phyloP scores from a whole-genome alignment of 352 stramenopile species.

The Phytopythium oedochilum region DNA sequence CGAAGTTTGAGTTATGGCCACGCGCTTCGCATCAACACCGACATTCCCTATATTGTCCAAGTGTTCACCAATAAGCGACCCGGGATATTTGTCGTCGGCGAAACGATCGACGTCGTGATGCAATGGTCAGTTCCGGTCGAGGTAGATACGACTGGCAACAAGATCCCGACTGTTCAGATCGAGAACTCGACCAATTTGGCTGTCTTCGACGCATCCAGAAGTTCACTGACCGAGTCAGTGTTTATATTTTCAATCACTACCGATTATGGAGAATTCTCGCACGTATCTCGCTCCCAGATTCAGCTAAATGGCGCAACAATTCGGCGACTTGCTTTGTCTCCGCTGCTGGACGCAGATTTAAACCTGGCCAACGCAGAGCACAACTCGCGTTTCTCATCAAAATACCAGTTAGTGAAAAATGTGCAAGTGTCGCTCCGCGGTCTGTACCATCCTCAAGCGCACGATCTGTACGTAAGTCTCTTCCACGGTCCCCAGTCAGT shows the following conservation, averaged over 20 bases:
- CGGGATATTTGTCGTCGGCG: conserved; percentile 45
- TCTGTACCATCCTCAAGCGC: conserved; percentile 60
- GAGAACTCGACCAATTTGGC: conserved; percentile 31
- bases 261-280: conserved; percentile 32
- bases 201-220: conserved; percentile 33
- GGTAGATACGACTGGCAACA: conserved; percentile 25
- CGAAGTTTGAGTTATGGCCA: conserved; percentile 57
- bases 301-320: conserved; percentile 53
- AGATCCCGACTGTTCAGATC: conserved; percentile 30
- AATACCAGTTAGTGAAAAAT: conserved; percentile 50
- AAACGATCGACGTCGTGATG: conserved; percentile 60
- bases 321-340: conserved; percentile 21
- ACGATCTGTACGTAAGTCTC: conserved; percentile 42
- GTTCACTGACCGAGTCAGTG: conserved; percentile 26
- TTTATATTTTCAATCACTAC: conserved; percentile 45
- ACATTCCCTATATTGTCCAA: conserved; percentile 28
- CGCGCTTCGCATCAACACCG: conserved; percentile 42
- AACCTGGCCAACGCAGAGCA: conserved; percentile 24
- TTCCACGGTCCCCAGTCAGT: conserved; percentile 42
- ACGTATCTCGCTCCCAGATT: conserved; percentile 31
- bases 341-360: conserved; percentile 38
- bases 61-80: conserved; percentile 62
- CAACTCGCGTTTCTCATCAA: conserved; percentile 38
- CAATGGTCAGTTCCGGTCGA: conserved; percentile 48
- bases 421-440: conserved; percentile 50